Base-by-base conservation (phyloP, 352 stramenopile genomes). In the Blastocystis sp. region DNA sequence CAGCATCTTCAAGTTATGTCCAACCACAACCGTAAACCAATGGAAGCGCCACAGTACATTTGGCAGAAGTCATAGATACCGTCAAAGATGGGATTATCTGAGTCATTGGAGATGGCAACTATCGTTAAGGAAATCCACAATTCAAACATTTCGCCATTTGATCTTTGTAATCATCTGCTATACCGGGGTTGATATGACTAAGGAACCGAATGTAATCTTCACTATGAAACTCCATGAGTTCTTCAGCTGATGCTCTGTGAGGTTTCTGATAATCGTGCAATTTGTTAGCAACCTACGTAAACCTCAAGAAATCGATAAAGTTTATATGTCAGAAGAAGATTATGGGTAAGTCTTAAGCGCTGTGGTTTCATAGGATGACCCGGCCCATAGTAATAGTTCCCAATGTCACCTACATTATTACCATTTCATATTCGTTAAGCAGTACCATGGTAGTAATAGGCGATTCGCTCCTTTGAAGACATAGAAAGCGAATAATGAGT, bases 241-340 rank as follows among this genome's bases (percentile, higher is more conserved):
- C 95, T 75, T 96, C 92, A 14, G 49, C 77, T 29, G 88, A 92
- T 7, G 92, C 93, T 29, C 91, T 89, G 87, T 94, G 92, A 42
- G 91, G 92, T 42, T 92, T 85, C 78, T 89, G 66, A 32, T 19
- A 73, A 21, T 63, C 14, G 80, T 32, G 16, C 16, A 12, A 7
- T 14, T 7, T 21, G 39, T 39, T 21, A 61, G 0, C 56, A n/a
- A 77, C 91, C 32, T 91, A 95, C 92, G 91, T 98, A 99, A 51
- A 97, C 95, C 86, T 98, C 95, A 95, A 99, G 98, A 90, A 98
- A 95, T 58, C 93, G 93, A 90, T 98, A 98, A 24, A 99, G 89
- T 35, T 96, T 95, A 90, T 98, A 99, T 54, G 93, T 93, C n/a
- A 98, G 90, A 52, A 99, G 93, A 4, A 99, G 92, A 88, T 98